phyloP scores from a whole-genome alignment of 148 eudicot species.

The Diospyros lotus region DNA sequence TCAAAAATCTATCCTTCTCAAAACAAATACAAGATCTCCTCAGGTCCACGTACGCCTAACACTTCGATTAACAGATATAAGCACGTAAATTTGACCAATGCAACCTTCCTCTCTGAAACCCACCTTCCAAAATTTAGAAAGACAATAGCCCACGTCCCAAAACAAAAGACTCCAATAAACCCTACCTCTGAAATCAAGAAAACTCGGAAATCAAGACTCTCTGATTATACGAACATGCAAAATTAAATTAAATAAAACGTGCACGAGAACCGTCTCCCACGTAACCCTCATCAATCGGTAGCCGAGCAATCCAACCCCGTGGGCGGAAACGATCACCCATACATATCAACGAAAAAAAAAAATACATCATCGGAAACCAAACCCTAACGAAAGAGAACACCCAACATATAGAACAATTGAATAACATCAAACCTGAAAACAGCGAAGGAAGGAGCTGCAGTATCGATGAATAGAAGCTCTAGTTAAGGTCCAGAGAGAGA shows the following conservation, averaged over 20 bases:
- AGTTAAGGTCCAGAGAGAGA: constrained; percentile 10
- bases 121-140: constrained; percentile 1
- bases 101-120: background rate
- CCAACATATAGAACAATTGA: background rate
- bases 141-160: background rate
- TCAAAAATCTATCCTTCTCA: background rate
- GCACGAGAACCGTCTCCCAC: background rate
- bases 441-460: constrained; percentile 9
- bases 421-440: constrained; percentile 31
- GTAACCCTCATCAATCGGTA: background rate
- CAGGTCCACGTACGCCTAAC: background rate
- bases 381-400: constrained; percentile 9
- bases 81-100: background rate
- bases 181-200: constrained; percentile 22
- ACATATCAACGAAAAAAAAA: background rate
- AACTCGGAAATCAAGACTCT: too few relatives aligned
- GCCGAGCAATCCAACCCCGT: background rate
- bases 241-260: constrained; percentile 1
- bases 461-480: constrained; percentile 19
- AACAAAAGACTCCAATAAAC: constrained; percentile 24
- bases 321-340: background rate
- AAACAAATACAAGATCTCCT: background rate
- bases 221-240: background rate
- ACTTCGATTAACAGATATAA: background rate
- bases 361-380: background rate